Percentiles rank a stretch among this genome's conserved stretches.
These are phyloP conservation scores for Penicillium coffeae DNA, from an alignment of 495 filamentous ascomycete species.

Conservation along the genomic window DNA sequence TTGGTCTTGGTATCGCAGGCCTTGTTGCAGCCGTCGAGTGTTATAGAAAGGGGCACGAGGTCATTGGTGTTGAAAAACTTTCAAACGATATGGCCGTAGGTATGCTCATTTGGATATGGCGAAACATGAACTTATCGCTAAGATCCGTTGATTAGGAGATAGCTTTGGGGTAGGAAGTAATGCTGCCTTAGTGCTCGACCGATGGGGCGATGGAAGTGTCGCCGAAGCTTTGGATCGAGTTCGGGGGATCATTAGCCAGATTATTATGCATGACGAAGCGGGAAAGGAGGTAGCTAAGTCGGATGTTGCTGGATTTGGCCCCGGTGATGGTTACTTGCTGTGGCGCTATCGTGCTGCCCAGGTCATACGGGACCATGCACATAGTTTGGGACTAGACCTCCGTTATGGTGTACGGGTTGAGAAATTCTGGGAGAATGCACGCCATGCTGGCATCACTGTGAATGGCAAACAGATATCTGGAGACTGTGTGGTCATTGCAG, in stretches of 20 bases:
- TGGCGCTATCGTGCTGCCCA: no score
- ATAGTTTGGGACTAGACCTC: constrained; percentile 10
- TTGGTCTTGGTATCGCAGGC: constrained; percentile 51
- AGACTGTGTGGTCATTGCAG: constrained; percentile 38
- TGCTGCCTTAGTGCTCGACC: constrained; percentile 48
- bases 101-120: no score
- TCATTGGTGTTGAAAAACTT: constrained; percentile 52
- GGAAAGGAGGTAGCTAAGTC: neutral
- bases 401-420: constrained; percentile 5
- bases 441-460: constrained; percentile 9
- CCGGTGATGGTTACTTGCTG: neutral
- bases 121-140: neutral
- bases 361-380: no score
- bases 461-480: constrained; percentile 1
- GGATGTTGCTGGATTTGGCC: neutral
- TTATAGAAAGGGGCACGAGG: constrained; percentile 58
- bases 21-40: constrained; percentile 60
- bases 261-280: neutral
- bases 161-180: constrained; percentile 60
- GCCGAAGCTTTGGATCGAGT: constrained; percentile 7
- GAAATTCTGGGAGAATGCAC: constrained; percentile 12
- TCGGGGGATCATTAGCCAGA: neutral
- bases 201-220: constrained; percentile 33
- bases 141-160: constrained; percentile 40
- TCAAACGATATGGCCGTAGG: constrained; percentile 47